These are phyloP conservation scores for Aureobasidium sp. DNA, from an alignment of 2,329 filamentous ascomycete species.

Conservation along the genomic window DNA sequence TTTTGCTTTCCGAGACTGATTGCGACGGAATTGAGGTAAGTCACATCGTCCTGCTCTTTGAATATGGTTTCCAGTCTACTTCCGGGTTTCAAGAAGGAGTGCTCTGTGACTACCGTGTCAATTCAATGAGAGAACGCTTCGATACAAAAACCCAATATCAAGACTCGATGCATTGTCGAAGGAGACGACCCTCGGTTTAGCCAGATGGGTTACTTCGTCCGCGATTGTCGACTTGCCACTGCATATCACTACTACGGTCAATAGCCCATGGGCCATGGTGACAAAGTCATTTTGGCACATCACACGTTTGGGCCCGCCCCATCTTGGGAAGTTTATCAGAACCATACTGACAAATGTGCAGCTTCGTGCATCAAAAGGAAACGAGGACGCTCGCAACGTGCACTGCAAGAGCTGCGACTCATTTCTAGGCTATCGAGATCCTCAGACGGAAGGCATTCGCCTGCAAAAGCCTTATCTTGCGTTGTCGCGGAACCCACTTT, in stretches of 20 bases:
- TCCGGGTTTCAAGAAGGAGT: constrained; percentile 32
- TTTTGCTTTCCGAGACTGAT: constrained; percentile 64
- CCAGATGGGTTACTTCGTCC: constrained; percentile 20
- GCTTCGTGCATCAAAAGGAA: neutral
- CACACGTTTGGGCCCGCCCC: too few relatives aligned
- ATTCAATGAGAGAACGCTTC: constrained; percentile 25
- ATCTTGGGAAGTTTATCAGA: too few relatives aligned
- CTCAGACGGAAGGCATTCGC: constrained; percentile 36
- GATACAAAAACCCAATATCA: constrained; percentile 32
- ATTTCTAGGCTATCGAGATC: constrained; percentile 36
- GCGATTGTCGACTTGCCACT: constrained; percentile 23
- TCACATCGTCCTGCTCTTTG: constrained; percentile 16
- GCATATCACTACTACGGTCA: constrained; percentile 26
- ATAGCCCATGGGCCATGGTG: constrained; percentile 26
- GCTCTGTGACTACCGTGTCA: constrained; percentile 27
- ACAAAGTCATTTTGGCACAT: constrained; percentile 4
- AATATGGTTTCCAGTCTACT: neutral
- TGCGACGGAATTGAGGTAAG: constrained; percentile 48
- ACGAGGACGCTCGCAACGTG: neutral
- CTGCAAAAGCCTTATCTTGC: constrained; percentile 28
- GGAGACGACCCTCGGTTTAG: constrained; percentile 16
- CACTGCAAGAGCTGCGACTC: neutral
- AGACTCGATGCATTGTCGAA: constrained; percentile 16
- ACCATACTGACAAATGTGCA: too few relatives aligned
- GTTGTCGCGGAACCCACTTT: neutral